Percentiles rank a stretch among this genome's conserved stretches.
Conservation (phyloP, 495 filamentous ascomycete genomes). For the Tuber microsphaerosporum region DNA sequence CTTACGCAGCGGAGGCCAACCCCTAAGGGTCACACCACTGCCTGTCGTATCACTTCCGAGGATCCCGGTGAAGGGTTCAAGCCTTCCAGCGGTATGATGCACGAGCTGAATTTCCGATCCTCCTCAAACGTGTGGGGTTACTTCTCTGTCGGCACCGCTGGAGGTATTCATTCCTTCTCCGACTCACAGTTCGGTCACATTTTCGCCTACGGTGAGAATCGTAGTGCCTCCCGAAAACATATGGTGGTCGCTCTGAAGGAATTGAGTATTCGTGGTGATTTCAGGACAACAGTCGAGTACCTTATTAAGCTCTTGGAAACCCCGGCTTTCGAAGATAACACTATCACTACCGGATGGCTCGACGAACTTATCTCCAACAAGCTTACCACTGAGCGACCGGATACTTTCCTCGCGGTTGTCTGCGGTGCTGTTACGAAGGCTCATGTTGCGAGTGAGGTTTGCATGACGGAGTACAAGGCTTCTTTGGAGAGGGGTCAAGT, state of each 20-base stretch:
- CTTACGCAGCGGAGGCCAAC: conserved; percentile 79
- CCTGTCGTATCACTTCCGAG: conserved; percentile 98
- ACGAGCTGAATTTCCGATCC: conserved; percentile 96
- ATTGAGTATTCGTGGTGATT: conserved; percentile 98
- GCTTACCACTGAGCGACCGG: conserved; percentile 90
- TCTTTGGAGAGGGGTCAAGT: conserved; percentile 97
- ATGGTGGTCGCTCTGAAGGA: conserved; percentile 99
- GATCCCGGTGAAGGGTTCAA: conserved; percentile 99
- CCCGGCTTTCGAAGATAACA: conserved; percentile 97
- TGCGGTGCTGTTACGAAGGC: conserved; percentile 93
- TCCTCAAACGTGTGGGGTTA: conserved; percentile 99
- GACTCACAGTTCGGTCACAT: conserved; percentile 99
- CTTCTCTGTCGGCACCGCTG: conserved; percentile 94
- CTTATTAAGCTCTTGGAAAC: conserved; percentile 98
- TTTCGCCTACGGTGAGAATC: conserved; percentile 97
- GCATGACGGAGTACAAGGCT: conserved; percentile 75
- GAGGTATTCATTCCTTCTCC: conserved; percentile 97
- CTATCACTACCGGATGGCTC: conserved; percentile 97
- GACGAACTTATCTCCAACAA: conserved; percentile 98
- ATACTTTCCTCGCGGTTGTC: conserved; percentile 81
- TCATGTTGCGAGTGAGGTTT: conserved; percentile 81
- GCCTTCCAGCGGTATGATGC: conserved; percentile 96
- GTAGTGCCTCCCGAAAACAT: conserved; percentile 91
- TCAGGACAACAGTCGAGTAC: conserved; percentile 97
- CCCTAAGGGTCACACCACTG: conserved; percentile 93